phyloP scores from a whole-genome alignment of 2,329 filamentous ascomycete genomes.

The Phialemoniopsis sp. region DNA sequence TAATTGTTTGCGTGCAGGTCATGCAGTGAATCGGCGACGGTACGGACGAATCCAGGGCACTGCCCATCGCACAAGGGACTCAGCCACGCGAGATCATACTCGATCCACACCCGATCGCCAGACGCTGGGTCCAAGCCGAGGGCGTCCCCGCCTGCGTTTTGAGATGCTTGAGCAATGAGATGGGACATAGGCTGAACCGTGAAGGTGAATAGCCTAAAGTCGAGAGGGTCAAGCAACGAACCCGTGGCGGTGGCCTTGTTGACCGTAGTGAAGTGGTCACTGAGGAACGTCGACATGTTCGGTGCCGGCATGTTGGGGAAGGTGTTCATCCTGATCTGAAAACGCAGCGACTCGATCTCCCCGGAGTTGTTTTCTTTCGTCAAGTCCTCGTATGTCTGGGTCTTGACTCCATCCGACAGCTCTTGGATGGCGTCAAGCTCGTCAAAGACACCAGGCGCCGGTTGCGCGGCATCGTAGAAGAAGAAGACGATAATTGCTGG shows the following conservation, averaged over 20 bases:
- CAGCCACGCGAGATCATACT: slow-evolving; percentile 21
- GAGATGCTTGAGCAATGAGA: slow-evolving; percentile 9
- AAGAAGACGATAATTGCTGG: background rate
- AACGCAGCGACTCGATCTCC: slow-evolving; percentile 9
- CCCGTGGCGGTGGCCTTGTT: background rate
- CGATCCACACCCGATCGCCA: slow-evolving; percentile 23
- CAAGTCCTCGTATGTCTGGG: slow-evolving; percentile 41
- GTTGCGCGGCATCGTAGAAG: background rate
- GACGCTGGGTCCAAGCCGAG: slow-evolving; percentile 15
- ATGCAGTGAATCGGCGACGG: slow-evolving; percentile 7
- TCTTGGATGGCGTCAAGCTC: background rate
- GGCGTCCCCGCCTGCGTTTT: slow-evolving; percentile 14
- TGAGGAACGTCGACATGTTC: slow-evolving; percentile 12
- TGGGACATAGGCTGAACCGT: slow-evolving; percentile 13
- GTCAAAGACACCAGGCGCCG: background rate
- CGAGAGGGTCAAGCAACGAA: slow-evolving; percentile 2
- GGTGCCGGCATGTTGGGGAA: slow-evolving; percentile 15
- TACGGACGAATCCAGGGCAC: slow-evolving; percentile 8
- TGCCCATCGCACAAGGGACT: slow-evolving; percentile 11
- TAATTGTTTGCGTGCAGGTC: slow-evolving; percentile 9
- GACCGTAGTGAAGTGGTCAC: slow-evolving; percentile 7
- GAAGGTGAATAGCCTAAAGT: slow-evolving; percentile 9
- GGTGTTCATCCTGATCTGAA: slow-evolving; percentile 13
- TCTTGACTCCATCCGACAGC: slow-evolving; percentile 19
- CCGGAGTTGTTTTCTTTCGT: slow-evolving; percentile 37